Conservation (phyloP, 2,329 filamentous ascomycete genomes). For the Cercospora canescens region DNA sequence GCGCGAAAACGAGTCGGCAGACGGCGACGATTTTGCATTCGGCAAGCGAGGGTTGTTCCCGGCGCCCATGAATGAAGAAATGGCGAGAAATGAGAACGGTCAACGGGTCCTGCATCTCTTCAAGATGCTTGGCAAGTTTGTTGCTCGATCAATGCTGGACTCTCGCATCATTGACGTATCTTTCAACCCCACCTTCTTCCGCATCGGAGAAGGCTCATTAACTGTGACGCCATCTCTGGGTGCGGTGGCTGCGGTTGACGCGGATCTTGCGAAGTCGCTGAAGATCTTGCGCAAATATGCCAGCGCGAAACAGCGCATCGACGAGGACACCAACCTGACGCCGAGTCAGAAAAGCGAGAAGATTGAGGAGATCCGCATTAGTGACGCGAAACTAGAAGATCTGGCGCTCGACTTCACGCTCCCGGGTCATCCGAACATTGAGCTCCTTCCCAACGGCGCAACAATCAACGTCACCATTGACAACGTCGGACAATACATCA, state of each 20-base stretch:
- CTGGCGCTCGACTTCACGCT: slow-evolving; percentile 91
- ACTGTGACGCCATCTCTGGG: slow-evolving; percentile 80
- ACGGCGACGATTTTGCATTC: slow-evolving; percentile 78
- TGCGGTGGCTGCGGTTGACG: slow-evolving; percentile 85
- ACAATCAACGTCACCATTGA: slow-evolving; percentile 79
- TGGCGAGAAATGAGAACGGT: slow-evolving; percentile 73
- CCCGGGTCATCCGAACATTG: slow-evolving; percentile 84
- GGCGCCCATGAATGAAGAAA: slow-evolving; percentile 79
- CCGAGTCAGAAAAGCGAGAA: slow-evolving; percentile 70
- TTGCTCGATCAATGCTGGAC: slow-evolving; percentile 96
- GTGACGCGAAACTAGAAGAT: slow-evolving; percentile 79
- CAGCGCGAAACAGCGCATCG: slow-evolving; percentile 77
- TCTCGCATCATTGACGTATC: slow-evolving; percentile 97
- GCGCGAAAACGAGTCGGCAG: slow-evolving; percentile 81
- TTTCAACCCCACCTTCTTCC: slow-evolving; percentile 97
- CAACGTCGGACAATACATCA: slow-evolving; percentile 86
- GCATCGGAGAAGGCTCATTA: slow-evolving; percentile 71
- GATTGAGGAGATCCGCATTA: slow-evolving; percentile 69
- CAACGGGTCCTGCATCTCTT: slow-evolving; percentile 86
- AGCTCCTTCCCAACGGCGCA: slow-evolving; percentile 73
- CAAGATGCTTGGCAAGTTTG: slow-evolving; percentile 93
- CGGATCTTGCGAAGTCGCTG: slow-evolving; percentile 80
- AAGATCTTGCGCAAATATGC: slow-evolving; percentile 86
- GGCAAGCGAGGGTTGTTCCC: slow-evolving; percentile 86
- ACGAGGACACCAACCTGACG: slow-evolving; percentile 67